phyloP scores from a whole-genome alignment of 306 rosid genomes.

The Potentilla sterilis region DNA sequence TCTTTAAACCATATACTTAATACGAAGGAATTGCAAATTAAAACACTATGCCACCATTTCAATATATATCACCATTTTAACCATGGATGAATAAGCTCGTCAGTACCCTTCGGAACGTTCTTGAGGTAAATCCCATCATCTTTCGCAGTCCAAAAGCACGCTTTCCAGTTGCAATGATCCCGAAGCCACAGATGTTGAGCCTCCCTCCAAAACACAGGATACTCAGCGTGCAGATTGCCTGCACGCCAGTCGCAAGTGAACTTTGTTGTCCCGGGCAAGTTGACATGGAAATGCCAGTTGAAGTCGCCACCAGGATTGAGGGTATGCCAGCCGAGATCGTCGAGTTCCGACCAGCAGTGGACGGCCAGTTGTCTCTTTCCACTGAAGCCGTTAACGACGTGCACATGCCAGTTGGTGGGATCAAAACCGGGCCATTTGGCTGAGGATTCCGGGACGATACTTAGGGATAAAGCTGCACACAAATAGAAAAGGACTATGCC shows the following conservation, averaged over 20 bases:
- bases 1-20: too few species aligned
- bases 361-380: neutral
- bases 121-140: slow-evolving; percentile 24
- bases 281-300: slow-evolving; percentile 18
- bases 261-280: slow-evolving; percentile 21
- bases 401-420: neutral
- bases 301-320: neutral
- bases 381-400: neutral
- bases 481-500: neutral
- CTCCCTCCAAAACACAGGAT: slow-evolving; percentile 18
- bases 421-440: neutral
- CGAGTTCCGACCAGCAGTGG: slow-evolving; percentile 4
- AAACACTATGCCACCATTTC: neutral
- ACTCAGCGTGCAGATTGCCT: neutral
- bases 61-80: neutral
- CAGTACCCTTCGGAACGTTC: neutral
- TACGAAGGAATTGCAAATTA: too few species aligned
- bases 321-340: neutral
- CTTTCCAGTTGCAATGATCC: neutral
- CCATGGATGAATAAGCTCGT: slow-evolving; percentile 1
- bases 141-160: slow-evolving; percentile 23
- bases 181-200: neutral
- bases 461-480: neutral
- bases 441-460: neutral
- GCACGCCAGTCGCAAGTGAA: slow-evolving; percentile 19